These are phyloP conservation scores for Mortierella alpina DNA, from an alignment of 192 early-diverging fungal species.

Conservation along the genomic window DNA sequence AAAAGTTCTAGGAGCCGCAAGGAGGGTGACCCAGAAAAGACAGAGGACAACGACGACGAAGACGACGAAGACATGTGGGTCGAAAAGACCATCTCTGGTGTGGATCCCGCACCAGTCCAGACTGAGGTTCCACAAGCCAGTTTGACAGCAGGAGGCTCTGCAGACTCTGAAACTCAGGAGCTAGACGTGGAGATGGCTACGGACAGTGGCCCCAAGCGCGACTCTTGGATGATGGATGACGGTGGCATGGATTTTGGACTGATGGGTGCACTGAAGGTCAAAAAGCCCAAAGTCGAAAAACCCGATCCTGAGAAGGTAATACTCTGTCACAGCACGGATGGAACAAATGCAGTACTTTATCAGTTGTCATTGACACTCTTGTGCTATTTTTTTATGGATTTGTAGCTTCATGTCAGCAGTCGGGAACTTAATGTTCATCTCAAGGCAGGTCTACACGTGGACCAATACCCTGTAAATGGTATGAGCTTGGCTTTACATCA, in stretches of 20 bases:
- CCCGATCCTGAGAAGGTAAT: conserved; percentile 57
- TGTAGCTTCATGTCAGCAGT: conserved; percentile 53
- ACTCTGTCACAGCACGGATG: neutral
- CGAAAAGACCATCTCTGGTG: conserved; percentile 26
- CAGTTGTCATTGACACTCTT: neutral
- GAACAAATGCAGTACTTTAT: neutral
- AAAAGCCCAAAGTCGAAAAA: conserved; percentile 54
- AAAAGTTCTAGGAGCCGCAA: conserved; percentile 3
- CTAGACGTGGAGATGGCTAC: neutral
- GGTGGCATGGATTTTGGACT: conserved; percentile 54
- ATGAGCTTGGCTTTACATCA: neutral
- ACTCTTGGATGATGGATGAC: conserved; percentile 54
- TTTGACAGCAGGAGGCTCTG: neutral
- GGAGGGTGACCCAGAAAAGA: neutral
- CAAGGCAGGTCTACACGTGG: conserved; percentile 53
- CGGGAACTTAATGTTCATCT: conserved; percentile 58
- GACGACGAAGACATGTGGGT: conserved; percentile 52
- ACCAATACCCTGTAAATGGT: conserved; percentile 45
- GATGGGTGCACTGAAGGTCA: conserved; percentile 51
- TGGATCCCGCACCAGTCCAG: neutral
- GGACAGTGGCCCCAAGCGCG: conserved; percentile 13
- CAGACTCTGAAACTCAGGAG: neutral
- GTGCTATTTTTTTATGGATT: neutral
- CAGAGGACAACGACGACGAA: conserved; percentile 5
- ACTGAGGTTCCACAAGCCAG: neutral